Conservation (phyloP, 1,139 yeast species). For the Yamadazyma songkhlaensis region DNA sequence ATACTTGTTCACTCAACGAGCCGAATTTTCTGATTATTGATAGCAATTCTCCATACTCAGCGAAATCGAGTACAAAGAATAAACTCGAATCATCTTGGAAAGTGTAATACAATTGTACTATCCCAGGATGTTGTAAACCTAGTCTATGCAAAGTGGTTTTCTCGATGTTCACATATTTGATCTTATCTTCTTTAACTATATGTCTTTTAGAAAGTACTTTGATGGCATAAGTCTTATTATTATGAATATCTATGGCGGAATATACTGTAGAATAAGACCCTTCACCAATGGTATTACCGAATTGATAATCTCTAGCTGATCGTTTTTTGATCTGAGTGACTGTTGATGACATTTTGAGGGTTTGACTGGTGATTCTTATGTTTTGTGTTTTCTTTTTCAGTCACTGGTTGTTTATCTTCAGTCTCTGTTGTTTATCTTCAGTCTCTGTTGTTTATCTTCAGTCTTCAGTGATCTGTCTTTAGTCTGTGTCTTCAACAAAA, state of each 20-base stretch:
- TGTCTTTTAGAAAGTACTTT: constrained; percentile 73
- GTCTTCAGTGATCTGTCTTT: too few relatives aligned
- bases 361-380: too few relatives aligned
- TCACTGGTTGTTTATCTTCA: too few relatives aligned
- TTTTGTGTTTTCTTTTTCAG: too few relatives aligned
- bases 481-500: too few relatives aligned
- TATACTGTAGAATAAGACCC: constrained; percentile 80
- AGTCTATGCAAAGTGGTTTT: constrained; percentile 70
- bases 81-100: constrained; percentile 74
- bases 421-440: too few relatives aligned
- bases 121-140: constrained; percentile 64
- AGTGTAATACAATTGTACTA: constrained; percentile 70
- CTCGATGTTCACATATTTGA: constrained; percentile 76
- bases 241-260: constrained; percentile 60
- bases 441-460: too few relatives aligned
- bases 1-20: constrained; percentile 71
- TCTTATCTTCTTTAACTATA: constrained; percentile 74
- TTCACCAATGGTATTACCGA: constrained; percentile 73
- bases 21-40: constrained; percentile 74
- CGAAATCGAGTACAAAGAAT: constrained; percentile 75
- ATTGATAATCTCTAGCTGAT: constrained; percentile 65
- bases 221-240: constrained; percentile 63
- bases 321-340: constrained; percentile 14
- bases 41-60: constrained; percentile 75
- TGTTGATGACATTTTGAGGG: not conserved